A percentile compares a stretch with the other conserved stretches of the same genome.
phyloP scores from a whole-genome alignment of 768 basidiomycete genomes.

The Lepiota brunneoincarnata region DNA sequence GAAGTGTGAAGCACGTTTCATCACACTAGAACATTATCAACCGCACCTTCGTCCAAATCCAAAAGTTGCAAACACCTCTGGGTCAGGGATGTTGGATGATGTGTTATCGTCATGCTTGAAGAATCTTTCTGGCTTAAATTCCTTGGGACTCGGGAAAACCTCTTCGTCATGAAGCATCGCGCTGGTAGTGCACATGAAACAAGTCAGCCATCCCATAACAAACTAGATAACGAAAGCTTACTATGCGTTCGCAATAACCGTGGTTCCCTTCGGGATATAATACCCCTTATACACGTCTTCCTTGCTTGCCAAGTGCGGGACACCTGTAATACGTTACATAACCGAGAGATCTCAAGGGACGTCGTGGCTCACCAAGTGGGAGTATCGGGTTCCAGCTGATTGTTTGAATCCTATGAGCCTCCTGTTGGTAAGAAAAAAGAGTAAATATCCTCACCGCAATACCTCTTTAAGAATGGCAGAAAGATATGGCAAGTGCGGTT shows the following conservation, averaged over 20 bases:
- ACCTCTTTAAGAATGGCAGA: conserved; percentile 21
- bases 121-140: conserved; percentile 20
- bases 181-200: conserved; percentile 1
- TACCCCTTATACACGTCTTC: conserved; percentile 14
- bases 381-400: conserved; percentile 8
- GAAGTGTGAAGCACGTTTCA: not conserved
- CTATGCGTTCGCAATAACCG: conserved; percentile 12
- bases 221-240: not conserved
- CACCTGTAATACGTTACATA: not conserved
- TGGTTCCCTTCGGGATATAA: conserved; percentile 13
- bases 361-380: not conserved
- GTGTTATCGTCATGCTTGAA: conserved; percentile 17
- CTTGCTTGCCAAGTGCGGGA: conserved; percentile 9
- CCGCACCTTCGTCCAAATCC: conserved; percentile 20
- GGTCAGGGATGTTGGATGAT: conserved; percentile 11
- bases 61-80: conserved; percentile 17
- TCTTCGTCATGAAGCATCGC: conserved; percentile 19
- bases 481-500: conserved; percentile 19
- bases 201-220: not conserved
- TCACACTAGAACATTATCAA: not conserved
- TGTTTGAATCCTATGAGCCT: not conserved
- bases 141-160: conserved; percentile 15
- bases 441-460: conserved; percentile 19
- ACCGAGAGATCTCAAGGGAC: too few species aligned
- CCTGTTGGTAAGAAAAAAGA: not conserved